Conservation (phyloP, 768 basidiomycete species). For the Tephrocybe rancida region DNA sequence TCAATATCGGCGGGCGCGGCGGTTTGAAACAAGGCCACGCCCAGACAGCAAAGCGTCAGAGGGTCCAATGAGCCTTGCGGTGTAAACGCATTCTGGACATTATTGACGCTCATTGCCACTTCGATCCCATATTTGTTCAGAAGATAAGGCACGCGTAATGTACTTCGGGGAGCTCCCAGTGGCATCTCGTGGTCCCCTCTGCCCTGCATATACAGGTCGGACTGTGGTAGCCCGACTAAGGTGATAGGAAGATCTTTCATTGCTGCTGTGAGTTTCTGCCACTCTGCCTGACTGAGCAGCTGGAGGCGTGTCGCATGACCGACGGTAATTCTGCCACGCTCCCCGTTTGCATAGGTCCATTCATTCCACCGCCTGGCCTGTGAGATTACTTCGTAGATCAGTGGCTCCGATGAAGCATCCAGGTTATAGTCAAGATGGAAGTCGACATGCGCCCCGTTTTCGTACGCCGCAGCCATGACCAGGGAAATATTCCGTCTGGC, state of each 20-base stretch:
- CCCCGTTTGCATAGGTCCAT: constrained; percentile 19
- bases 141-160: constrained; percentile 55
- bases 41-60: constrained; percentile 58
- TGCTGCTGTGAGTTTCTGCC: constrained; percentile 41
- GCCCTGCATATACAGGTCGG: constrained; percentile 72
- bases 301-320: constrained; percentile 65
- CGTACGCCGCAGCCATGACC: constrained; percentile 49
- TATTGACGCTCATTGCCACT: constrained; percentile 63
- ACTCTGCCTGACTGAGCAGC: constrained; percentile 47
- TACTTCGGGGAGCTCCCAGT: constrained; percentile 50
- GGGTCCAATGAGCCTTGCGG: constrained; percentile 70
- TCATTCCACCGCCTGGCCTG: constrained; percentile 30
- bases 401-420: constrained; percentile 48
- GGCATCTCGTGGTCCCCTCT: constrained; percentile 34
- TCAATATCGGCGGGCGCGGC: constrained; percentile 49
- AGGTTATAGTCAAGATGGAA: constrained; percentile 75
- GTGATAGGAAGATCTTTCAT: constrained; percentile 49
- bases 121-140: constrained; percentile 44
- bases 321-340: constrained; percentile 48
- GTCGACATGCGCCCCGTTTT: constrained; percentile 47
- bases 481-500: constrained; percentile 56
- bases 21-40: constrained; percentile 60
- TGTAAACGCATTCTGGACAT: constrained; percentile 69
- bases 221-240: constrained; percentile 62
- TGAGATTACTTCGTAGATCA: constrained; percentile 56